Evolutionary conservation across 73 alveolate genomes (phyloP), one percentile per base, ranked within the genome.

Genomic region (Paramecium primaurelia): DNA sequence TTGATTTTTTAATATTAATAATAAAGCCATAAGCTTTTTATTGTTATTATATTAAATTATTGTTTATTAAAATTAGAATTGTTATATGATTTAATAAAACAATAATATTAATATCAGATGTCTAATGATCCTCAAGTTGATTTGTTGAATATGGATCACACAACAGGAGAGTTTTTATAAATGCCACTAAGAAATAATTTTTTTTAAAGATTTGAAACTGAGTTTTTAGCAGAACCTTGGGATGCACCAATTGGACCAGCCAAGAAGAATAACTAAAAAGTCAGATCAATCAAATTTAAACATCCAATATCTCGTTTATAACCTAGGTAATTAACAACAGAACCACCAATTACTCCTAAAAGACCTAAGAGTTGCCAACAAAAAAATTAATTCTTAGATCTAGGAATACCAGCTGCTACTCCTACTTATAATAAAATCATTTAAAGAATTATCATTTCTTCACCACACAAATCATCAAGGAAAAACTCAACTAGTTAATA

Each of bases 401-500:
- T 64, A 28, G 51, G 49, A 64, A 64, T 64, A 64, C 84, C 84
- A 28, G 7, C 16, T 12, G 18, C 26, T 32, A 54, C 69, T 54
- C 84, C 84, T 64, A 28, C 84, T 64, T 64, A 64, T 26, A 16
- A 51, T 32, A 64, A 64, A 64, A 34, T 64, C 30, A 32, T 64
- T 1, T n/a, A 64, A 28, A 64, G 84, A 10, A 64, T 64, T 12
- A 34, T 64, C 84, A 64, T 64, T 11, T 64, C 45, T 7, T 16
- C 84, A 0, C 59, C 25, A 22, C 16, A 73, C 28, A 80, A 47
- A 80, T 45, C 91, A 8, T 44, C 91, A 5, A 40, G 91, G 10
- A 80, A 80, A 42, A 80, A 80, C 49, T 80, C 91, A 22, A 80
- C 91, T 8, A 12, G 75, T 47, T 25, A 80, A 80, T 80, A 80